Percentiles rank a stretch among this genome's conserved stretches.
Conservation (phyloP, 1,284 basidiomycete genomes). For the Malassezia slooffiae region DNA sequence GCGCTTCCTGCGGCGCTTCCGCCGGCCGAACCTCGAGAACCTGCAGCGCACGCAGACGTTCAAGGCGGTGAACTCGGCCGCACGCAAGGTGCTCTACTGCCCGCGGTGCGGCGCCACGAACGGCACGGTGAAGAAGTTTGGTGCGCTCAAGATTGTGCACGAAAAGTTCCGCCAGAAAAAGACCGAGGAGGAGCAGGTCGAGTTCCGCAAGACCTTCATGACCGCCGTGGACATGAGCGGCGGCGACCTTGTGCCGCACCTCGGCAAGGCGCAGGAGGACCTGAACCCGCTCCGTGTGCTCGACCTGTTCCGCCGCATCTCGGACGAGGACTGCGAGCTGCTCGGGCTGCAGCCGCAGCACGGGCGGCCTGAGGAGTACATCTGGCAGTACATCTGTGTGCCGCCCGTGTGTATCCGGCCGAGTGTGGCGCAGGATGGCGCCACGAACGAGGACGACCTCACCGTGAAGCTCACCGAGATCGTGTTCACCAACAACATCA, state of each 20-base stretch:
- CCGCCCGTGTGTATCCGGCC: conserved; percentile 96
- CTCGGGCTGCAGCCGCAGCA: conserved; percentile 78
- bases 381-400: conserved; percentile 98
- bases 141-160: conserved; percentile 87
- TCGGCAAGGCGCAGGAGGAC: conserved; percentile 87
- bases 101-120: conserved; percentile 87
- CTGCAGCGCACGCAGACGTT: conserved; percentile 73
- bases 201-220: conserved; percentile 73
- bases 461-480: conserved; percentile 97
- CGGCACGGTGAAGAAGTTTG: conserved; percentile 91
- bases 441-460: conserved; percentile 83
- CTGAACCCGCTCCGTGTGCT: conserved; percentile 87
- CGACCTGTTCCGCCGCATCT: conserved; percentile 83
- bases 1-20: conserved; percentile 73
- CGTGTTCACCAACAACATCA: conserved; percentile 83
- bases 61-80: conserved; percentile 77
- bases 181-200: conserved; percentile 74
- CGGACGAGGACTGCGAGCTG: conserved; percentile 87
- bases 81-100: conserved; percentile 83
- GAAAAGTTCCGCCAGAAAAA: conserved; percentile 96
- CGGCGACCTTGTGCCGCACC: conserved; percentile 71
- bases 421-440: conserved; percentile 82
- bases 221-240: conserved; percentile 68
- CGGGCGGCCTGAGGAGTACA: conserved; percentile 89
- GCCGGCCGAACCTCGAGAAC: conserved; percentile 80